Evolutionary conservation across 768 basidiomycete genomes (phyloP).

Genomic region (Austroboletus festivus): DNA sequence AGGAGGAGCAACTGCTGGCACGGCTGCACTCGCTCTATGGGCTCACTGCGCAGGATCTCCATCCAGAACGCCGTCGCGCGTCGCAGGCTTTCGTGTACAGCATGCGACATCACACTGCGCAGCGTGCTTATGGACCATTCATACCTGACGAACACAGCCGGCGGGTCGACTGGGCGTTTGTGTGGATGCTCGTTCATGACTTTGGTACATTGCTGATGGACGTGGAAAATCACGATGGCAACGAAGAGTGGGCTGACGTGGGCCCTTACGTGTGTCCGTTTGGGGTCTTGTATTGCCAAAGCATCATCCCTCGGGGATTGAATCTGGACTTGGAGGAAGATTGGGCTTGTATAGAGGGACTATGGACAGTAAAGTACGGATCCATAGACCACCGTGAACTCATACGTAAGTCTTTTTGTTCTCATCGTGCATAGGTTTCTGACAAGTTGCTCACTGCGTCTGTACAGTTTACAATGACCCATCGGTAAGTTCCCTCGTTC

Average conservation of each 20-base stretch:
- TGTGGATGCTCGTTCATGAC: constrained; percentile 53
- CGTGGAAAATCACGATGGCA: constrained; percentile 24
- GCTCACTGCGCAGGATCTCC: constrained; percentile 45
- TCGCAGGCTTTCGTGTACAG: constrained; percentile 61
- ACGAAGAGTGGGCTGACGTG: constrained; percentile 25
- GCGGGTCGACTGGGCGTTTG: constrained; percentile 57
- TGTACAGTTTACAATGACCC: constrained; percentile 48
- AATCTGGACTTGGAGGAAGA: constrained; percentile 31
- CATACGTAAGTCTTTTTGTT: constrained; percentile 43
- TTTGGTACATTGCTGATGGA: constrained; percentile 53
- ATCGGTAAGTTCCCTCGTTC: constrained; percentile 17
- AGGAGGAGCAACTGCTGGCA: constrained; percentile 43
- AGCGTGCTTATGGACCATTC: constrained; percentile 58
- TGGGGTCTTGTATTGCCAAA: constrained; percentile 54
- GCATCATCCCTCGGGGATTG: constrained; percentile 39
- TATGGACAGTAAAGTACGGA: constrained; percentile 63
- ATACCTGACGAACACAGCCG: constrained; percentile 37
- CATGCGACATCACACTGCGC: constrained; percentile 51
- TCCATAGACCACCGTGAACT: constrained; percentile 69
- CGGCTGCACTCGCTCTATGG: constrained; percentile 58
- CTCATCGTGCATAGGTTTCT: background rate
- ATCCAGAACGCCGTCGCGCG: constrained; percentile 29
- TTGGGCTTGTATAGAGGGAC: constrained; percentile 46
- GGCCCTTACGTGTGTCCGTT: constrained; percentile 37
- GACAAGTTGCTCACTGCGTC: background rate